Base-by-base conservation (phyloP, 2,329 filamentous ascomycete species). In the Colletotrichum siamense region DNA sequence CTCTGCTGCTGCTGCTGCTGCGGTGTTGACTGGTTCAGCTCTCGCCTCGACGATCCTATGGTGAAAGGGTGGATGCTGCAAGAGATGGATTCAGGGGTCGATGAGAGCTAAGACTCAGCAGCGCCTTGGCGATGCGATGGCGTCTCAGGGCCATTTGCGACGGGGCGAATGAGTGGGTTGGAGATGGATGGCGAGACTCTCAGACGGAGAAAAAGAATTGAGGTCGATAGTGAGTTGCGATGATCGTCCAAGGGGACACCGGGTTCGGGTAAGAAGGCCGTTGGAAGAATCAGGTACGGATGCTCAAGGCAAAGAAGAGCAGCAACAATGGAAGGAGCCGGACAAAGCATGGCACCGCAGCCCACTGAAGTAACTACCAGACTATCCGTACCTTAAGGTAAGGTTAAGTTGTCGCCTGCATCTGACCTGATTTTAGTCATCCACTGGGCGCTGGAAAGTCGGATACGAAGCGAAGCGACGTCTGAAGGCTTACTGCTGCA, bases 61-160 rank as follows among this genome's bases (percentile, higher is more conserved):
- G 18, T 26, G 63, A 7, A 34, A 66, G 44, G 63, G 69, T 73
- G 69, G 69, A 69, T 76, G 63, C 59, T 22, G 8, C 22, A 55
- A 69, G 32, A 32, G 36, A 36, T 61, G 36, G 39, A 49, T 65
- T 52, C 74, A 76, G 74, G 65, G 74, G 64, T 74, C 44, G 44
- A 18, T 34, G n/a, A 69, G 73, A 73, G 70, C 73, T 73, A 76
- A 69, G 73, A 69, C 70, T 69, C 57, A 52, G 22, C 59, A 76
- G 64, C 59, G 70, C 18, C 74, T 76, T 76, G 74, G 74, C 74
- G 71, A 74, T 76, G 70, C 57, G 34, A 73, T 69, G 70, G 74
- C 64, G 57, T 73, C 70, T 76, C 64, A 64, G 22, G 10, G 66
- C 16, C 28, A 64, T 9, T 32, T 64, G n/a, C 13, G n/a, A 52